Evolutionary conservation across 148 eudicot genomes (phyloP).

Genomic region (Rhododendron ferrugineum): DNA sequence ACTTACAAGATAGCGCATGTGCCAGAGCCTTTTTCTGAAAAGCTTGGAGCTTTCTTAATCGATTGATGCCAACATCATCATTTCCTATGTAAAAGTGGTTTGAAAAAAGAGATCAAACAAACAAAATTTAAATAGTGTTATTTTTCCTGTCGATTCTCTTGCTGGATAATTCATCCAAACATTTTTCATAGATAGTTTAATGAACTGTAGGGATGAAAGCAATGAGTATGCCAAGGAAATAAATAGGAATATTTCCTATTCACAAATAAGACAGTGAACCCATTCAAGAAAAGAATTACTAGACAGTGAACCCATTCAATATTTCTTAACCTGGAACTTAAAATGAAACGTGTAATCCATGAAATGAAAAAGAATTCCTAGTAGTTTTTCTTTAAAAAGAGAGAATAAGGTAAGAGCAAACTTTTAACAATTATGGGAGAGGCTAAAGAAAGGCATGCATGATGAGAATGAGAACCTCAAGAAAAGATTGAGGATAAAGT

Average conservation of each 20-base stretch:
- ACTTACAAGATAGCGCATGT: constrained; percentile 93
- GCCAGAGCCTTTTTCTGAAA: constrained; percentile 85
- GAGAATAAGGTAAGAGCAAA: background rate
- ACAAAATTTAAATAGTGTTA: background rate
- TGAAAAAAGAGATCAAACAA: constrained; percentile 8
- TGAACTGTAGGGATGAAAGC: background rate
- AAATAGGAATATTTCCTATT: background rate
- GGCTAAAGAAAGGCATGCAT: background rate
- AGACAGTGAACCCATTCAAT: background rate
- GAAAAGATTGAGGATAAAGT: background rate
- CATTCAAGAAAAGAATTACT: background rate
- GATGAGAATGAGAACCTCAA: background rate
- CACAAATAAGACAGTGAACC: background rate
- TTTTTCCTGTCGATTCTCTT: background rate
- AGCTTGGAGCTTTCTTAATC: constrained; percentile 69
- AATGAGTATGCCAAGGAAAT: background rate
- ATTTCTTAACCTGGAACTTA: background rate
- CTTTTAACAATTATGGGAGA: background rate
- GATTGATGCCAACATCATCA: constrained; percentile 32
- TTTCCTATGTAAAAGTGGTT: constrained; percentile 21
- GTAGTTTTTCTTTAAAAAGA: background rate
- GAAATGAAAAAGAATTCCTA: background rate
- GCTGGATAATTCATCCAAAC: background rate
- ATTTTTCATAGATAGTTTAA: background rate
- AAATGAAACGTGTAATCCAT: background rate